These are phyloP conservation scores for Podila horticola DNA, from an alignment of 192 early-diverging fungal genomes.

Conservation along the genomic window DNA sequence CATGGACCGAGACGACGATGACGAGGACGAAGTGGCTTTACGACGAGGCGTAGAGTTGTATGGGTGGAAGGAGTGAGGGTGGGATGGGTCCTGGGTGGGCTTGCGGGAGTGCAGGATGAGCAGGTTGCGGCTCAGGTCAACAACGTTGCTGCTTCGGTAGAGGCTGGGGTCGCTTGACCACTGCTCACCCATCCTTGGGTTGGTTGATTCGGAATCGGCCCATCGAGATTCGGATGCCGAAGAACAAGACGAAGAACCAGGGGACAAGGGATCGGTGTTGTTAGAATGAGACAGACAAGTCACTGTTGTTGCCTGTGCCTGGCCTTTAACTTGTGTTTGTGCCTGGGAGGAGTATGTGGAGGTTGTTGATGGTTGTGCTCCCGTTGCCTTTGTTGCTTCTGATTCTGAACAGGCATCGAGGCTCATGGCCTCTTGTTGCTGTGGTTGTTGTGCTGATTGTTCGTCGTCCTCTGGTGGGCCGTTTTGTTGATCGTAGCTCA, in stretches of 20 bases:
- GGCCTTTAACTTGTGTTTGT: neutral
- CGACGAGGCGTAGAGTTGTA: slow-evolving; percentile 11
- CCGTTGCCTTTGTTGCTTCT: slow-evolving; percentile 1
- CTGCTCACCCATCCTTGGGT: slow-evolving; percentile 27
- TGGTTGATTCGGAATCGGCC: neutral
- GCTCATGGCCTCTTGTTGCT: slow-evolving; percentile 1
- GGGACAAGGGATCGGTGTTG: neutral
- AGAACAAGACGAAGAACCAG: neutral
- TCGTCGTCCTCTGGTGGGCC: neutral
- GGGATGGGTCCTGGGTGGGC: slow-evolving; percentile 20
- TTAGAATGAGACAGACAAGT: slow-evolving; percentile 4
- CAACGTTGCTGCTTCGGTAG: slow-evolving; percentile 37
- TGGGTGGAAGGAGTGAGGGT: slow-evolving; percentile 6
- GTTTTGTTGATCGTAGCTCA: slow-evolving; percentile 39
- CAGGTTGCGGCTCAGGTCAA: slow-evolving; percentile 43
- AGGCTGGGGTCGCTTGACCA: slow-evolving; percentile 45
- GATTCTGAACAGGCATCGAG: neutral
- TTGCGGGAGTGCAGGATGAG: slow-evolving; percentile 50
- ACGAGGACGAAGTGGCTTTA: neutral
- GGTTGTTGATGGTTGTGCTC: neutral
- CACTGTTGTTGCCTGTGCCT: neutral
- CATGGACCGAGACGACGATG: slow-evolving; percentile 11
- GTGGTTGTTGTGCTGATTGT: no score
- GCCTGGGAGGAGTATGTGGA: no score
- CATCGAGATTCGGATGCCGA: slow-evolving; percentile 2